Percentiles rank a stretch among this genome's conserved stretches.
Conservation (phyloP, 176 grass and related monocot species). For the Aechmea fasciata region DNA sequence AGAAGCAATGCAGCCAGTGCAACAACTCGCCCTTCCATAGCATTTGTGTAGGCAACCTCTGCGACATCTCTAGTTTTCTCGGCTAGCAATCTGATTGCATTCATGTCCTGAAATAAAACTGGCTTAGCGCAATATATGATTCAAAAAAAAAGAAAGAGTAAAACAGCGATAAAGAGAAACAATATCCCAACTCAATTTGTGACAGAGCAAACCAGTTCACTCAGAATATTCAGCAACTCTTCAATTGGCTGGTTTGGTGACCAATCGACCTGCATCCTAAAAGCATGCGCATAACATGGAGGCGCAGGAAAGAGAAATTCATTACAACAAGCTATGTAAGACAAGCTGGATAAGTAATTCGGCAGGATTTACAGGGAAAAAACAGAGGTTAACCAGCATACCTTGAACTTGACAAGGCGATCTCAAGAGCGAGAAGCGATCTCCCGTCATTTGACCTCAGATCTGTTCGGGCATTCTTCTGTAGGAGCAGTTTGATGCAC, state of each 20-base stretch:
- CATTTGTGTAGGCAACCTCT: conserved; percentile 38
- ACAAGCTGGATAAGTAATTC: neutral
- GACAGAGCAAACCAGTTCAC: conserved; percentile 24
- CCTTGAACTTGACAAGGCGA: conserved; percentile 36
- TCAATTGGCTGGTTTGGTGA: conserved; percentile 29
- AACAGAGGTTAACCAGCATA: neutral
- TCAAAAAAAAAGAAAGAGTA: neutral
- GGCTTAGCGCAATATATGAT: neutral
- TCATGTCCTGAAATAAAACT: conserved; percentile 34
- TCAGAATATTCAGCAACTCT: conserved; percentile 39
- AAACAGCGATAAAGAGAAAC: no score
- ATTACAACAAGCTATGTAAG: neutral
- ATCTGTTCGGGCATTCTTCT: conserved; percentile 37
- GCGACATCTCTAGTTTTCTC: conserved; percentile 39
- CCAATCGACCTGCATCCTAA: conserved; percentile 43
- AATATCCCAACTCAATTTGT: neutral
- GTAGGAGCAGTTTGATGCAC: conserved; percentile 47
- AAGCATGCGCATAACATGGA: conserved; percentile 2
- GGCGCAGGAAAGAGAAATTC: neutral
- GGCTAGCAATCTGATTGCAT: conserved; percentile 35
- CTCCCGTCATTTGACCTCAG: conserved; percentile 26
- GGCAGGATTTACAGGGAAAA: neutral
- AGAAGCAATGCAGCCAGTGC: conserved; percentile 39
- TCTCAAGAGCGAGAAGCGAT: conserved; percentile 39
- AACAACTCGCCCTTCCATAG: conserved; percentile 36